A percentile compares a stretch with the other conserved stretches of the same genome.
phyloP scores from a whole-genome alignment of 2,329 filamentous ascomycete genomes.

The Aphanoascus verrucosus region DNA sequence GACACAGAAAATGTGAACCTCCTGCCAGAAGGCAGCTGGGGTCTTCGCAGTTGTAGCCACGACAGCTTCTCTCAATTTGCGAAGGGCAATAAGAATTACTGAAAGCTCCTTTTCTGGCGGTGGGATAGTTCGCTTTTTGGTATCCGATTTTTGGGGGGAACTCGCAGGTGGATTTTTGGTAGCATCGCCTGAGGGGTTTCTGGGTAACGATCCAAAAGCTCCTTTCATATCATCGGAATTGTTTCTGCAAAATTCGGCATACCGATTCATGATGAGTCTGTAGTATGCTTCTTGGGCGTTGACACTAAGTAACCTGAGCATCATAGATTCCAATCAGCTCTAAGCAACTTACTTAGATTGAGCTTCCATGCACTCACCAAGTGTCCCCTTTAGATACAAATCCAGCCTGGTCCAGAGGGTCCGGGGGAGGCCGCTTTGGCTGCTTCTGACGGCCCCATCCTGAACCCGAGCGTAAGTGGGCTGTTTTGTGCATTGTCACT shows the following conservation, averaged over 20 bases:
- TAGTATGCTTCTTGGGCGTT: constrained; percentile 79
- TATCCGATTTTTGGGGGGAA: constrained; percentile 13
- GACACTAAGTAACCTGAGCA: constrained; percentile 54
- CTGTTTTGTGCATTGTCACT: constrained; percentile 3
- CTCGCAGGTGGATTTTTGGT: constrained; percentile 32
- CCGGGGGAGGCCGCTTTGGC: constrained; percentile 45
- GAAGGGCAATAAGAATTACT: constrained; percentile 68
- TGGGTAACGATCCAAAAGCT: constrained; percentile 57
- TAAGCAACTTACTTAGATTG: not conserved
- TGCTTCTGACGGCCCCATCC: constrained; percentile 62
- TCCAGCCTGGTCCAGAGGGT: constrained; percentile 71
- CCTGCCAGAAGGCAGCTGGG: constrained; percentile 69
- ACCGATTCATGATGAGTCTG: constrained; percentile 74
- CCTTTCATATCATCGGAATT: constrained; percentile 62
- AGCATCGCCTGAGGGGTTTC: constrained; percentile 30
- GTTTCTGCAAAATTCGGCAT: constrained; percentile 77
- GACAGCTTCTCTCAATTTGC: constrained; percentile 85
- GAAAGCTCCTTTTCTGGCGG: constrained; percentile 54
- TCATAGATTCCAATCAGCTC: constrained; percentile 23
- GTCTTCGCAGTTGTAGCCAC: constrained; percentile 60
- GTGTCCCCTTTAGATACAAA: constrained; percentile 85
- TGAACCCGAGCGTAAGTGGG: constrained; percentile 11
- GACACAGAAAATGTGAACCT: constrained; percentile 85
- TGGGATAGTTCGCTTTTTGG: constrained; percentile 18
- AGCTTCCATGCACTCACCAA: constrained; percentile 44